Conservation (phyloP, 2,329 filamentous ascomycete genomes). For the Thielaviopsis musarum region DNA sequence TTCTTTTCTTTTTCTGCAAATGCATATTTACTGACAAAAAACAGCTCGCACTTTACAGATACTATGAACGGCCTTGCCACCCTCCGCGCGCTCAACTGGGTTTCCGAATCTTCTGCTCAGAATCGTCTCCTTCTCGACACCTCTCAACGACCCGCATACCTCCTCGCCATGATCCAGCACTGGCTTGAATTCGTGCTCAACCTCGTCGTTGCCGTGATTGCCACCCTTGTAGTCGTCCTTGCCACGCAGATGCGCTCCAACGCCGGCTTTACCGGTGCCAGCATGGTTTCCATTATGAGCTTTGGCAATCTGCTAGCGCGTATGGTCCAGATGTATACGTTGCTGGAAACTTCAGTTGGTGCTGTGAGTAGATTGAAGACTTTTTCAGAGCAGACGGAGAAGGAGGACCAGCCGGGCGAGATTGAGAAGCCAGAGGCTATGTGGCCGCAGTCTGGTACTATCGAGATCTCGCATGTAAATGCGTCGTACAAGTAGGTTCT, state of each 20-base stretch:
- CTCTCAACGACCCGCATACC: constrained; percentile 40
- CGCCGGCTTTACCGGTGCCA: constrained; percentile 24
- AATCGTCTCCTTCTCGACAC: constrained; percentile 33
- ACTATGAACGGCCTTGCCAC: constrained; percentile 37
- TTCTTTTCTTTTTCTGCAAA: neutral
- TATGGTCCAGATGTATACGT: constrained; percentile 20
- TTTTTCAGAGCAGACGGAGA: constrained; percentile 16
- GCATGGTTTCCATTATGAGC: constrained; percentile 22
- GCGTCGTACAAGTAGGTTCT: constrained; percentile 19
- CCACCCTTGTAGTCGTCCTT: constrained; percentile 26
- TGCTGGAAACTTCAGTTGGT: constrained; percentile 18
- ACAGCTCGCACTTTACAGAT: constrained; percentile 34
- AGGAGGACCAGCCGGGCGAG: constrained; percentile 15
- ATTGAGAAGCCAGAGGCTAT: constrained; percentile 11
- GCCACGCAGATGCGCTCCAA: constrained; percentile 26
- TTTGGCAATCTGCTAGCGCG: constrained; percentile 19
- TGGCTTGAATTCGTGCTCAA: constrained; percentile 38
- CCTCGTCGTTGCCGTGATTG: constrained; percentile 30
- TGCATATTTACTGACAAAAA: neutral
- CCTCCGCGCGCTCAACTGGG: constrained; percentile 40
- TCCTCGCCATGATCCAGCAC: constrained; percentile 38
- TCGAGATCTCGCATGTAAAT: constrained; percentile 19
- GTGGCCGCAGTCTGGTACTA: constrained; percentile 20
- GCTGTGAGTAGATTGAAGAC: constrained; percentile 17
- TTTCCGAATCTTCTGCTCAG: constrained; percentile 23